Conservation (phyloP, 2,329 filamentous ascomycete species). For the Fusarium penzigii region DNA sequence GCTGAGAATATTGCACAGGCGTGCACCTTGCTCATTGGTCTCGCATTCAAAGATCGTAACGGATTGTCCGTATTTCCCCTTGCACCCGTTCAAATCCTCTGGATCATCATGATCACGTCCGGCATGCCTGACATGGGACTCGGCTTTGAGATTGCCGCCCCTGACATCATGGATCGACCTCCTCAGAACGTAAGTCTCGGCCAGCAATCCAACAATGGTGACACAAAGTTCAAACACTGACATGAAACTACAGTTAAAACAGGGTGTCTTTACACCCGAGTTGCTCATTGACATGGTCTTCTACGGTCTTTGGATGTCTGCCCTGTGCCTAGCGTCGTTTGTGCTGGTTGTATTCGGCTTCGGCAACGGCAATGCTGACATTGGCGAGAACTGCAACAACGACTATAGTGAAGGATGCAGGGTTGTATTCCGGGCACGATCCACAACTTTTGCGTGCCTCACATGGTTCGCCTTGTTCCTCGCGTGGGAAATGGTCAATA, state of each 20-base stretch:
- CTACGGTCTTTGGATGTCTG: constrained; percentile 68
- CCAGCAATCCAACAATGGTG: not conserved
- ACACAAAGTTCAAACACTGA: not conserved
- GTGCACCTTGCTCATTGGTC: constrained; percentile 65
- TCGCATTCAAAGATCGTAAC: constrained; percentile 66
- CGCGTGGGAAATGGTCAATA: constrained; percentile 74
- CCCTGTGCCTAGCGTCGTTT: constrained; percentile 56
- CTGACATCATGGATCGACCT: constrained; percentile 69
- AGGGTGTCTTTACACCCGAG: constrained; percentile 65
- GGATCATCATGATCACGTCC: constrained; percentile 79
- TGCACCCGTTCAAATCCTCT: constrained; percentile 72
- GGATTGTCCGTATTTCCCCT: constrained; percentile 70
- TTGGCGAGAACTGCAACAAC: constrained; percentile 62
- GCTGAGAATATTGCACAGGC: constrained; percentile 72
- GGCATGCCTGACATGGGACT: constrained; percentile 75
- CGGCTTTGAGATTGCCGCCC: constrained; percentile 68
- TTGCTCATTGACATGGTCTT: constrained; percentile 66
- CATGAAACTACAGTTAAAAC: constrained; percentile 30
- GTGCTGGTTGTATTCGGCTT: constrained; percentile 52
- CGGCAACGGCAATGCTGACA: constrained; percentile 49
- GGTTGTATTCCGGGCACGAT: constrained; percentile 67
- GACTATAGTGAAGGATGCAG: constrained; percentile 53
- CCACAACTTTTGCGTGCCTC: constrained; percentile 70
- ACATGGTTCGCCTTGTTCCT: constrained; percentile 76
- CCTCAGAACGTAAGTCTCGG: constrained; percentile 56